Base-by-base conservation (phyloP, 495 filamentous ascomycete genomes). In the Lichenothelia convexa region DNA sequence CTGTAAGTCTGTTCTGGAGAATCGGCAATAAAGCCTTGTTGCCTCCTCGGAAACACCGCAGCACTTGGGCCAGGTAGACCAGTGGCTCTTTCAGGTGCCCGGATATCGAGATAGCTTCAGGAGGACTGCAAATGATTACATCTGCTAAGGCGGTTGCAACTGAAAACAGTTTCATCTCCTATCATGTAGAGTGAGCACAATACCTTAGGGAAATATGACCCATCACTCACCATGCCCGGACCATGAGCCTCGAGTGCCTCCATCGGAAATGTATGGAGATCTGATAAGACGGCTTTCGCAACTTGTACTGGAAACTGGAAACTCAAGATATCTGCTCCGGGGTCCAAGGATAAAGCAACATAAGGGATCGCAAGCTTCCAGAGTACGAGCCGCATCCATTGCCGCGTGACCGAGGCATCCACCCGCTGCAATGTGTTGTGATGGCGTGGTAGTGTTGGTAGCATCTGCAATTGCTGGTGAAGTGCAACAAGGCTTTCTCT, bases 341-440 rank as follows among this genome's bases (percentile, higher is more conserved):
- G 35, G 21, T 18, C 35, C 15, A 19, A 42, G 31, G 20, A 38
- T 21, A 5, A 34, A 41, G 24, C 22, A 16, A 21, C 47, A 17
- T 47, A 45, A 32, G 44, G 44, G 18, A 50, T 51, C 0, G 57
- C 48, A 4, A 57, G 48, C 24, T 59, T 51, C 62, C 62, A 66
- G 24, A 63, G 35, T 5, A 62, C 44, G 29, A 63, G 58, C 11
- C 59, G 54, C 61, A 66, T 63, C 62, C 62, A 64, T 33, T 63
- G 59, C 30, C 55, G 42, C 2, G 62, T 63, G 21, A 63, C 57
- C 33, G 50, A 60, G n/a, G 64, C 51, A 41, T 65, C 62, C 0
- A 59, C 62, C 32, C 56, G 55, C 35, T 65, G 62, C 9, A 63
- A 45, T 24, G 63, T 59, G 16, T 51, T 62, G 13, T 49, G 45